Base-by-base conservation (phyloP, 139 green algal species). In the Deuterostichococcus epilithicus region DNA sequence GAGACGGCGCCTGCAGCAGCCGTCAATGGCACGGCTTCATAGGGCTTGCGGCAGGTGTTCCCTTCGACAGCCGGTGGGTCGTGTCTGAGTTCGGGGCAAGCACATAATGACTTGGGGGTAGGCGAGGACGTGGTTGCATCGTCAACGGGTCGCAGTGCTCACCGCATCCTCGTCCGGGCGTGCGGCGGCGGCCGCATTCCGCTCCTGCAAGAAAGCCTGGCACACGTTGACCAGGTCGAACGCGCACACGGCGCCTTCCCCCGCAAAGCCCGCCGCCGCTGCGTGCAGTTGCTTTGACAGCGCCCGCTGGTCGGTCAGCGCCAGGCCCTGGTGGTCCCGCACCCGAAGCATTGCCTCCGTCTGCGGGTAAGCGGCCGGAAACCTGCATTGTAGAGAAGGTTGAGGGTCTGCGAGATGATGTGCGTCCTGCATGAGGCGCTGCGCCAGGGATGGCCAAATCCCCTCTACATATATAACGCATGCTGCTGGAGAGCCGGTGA, bases 161-260 rank as follows among this genome's bases (percentile, higher is more conserved):
- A 68, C 59, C 59, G 8, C 25, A 32, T 44, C 47, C 22, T 22
- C 23, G 10, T 70, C 67, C 1, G 22, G 33, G 18, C 42, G 67
- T 60, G 83, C 75, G 10, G 75, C 58, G 5, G 73, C 38, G 32
- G 75, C 75, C 20, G 35, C 22, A 76, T 93, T 92, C 73, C 80
- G 83, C 37, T 84, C 66, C 33, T 79, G 79, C 60, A 93, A 79
- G 32, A 84, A 85, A 15, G 65, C 76, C 70, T 81, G 76, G 39
- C 76, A 83, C 10, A 58, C 28, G 1, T 86, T 81, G 34, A 93
- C 83, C 0, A 95, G 70, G 70, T 90, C 81, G 72, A 95, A 95
- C 37, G 83, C 84, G 76, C 85, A 92, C 4, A 95, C 79, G 42
- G 87, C 76, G 26, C 65, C 72, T 0, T 81, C 47, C 3, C 69